A percentile compares a stretch with the other conserved stretches of the same genome.
Evolutionary conservation across 148 eudicot genomes (phyloP).

Genomic region (Camellia sinensis): DNA sequence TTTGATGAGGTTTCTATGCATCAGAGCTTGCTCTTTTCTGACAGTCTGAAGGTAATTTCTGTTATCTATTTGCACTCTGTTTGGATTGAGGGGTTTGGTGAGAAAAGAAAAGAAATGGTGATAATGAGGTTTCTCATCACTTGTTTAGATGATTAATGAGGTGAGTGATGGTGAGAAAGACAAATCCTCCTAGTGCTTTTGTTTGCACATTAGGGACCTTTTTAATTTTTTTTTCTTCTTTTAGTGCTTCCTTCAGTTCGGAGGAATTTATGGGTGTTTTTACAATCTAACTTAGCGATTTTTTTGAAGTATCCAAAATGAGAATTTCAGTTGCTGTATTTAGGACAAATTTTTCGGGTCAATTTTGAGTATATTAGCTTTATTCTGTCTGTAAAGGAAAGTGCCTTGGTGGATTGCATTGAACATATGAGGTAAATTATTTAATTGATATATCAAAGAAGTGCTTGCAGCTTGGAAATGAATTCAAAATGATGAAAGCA

Average conservation of each 20-base stretch:
- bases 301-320: neutral
- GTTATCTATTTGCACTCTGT: neutral
- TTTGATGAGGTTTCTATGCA: slow-evolving; percentile 84
- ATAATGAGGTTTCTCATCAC: too few relatives aligned
- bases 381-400: neutral
- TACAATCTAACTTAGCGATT: neutral
- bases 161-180: too few relatives aligned
- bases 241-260: neutral
- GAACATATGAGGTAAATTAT: neutral
- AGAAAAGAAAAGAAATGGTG: too few relatives aligned
- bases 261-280: neutral
- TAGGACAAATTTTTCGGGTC: neutral
- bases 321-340: neutral
- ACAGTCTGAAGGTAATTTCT: slow-evolving; percentile 72
- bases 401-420: neutral
- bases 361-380: neutral
- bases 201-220: neutral
- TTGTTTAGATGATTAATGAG: too few relatives aligned
- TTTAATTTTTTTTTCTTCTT: neutral
- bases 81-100: too few relatives aligned
- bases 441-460: neutral
- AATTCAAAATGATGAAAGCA: neutral
- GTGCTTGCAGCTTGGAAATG: neutral
- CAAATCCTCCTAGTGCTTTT: neutral
- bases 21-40: slow-evolving; percentile 80